phyloP scores from a whole-genome alignment of 1,284 basidiomycete species.

The Ceratobasidium sp. region DNA sequence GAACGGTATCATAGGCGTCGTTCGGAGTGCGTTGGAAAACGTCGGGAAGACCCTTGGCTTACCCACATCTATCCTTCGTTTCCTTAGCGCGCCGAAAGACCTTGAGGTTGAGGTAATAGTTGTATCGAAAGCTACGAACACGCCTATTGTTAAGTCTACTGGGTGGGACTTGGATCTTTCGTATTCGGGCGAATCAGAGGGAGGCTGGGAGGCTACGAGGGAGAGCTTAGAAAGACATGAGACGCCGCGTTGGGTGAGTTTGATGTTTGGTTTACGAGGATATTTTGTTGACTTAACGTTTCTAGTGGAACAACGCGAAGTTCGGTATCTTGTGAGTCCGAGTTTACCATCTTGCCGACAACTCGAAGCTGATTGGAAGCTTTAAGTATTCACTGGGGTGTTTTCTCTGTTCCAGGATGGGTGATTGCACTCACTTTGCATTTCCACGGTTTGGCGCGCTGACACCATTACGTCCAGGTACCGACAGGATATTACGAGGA shows the following conservation, averaged over 20 bases:
- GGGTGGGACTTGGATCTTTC: slow-evolving; percentile 24
- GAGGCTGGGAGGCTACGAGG: slow-evolving; percentile 52
- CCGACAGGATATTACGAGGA: slow-evolving; percentile 61
- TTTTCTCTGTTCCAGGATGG: slow-evolving; percentile 59
- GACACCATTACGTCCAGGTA: not conserved
- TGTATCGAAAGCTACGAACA: not conserved
- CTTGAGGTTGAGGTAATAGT: slow-evolving; percentile 15
- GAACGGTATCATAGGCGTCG: not conserved
- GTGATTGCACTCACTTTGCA: not conserved
- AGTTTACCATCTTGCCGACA: not conserved
- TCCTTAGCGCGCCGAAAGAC: not conserved
- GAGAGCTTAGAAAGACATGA: slow-evolving; percentile 58
- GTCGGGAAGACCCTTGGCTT: not conserved
- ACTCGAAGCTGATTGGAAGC: not conserved
- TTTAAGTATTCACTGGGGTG: slow-evolving; percentile 66
- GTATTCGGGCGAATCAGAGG: not conserved
- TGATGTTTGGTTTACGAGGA: not conserved
- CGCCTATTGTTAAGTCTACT: slow-evolving; percentile 5
- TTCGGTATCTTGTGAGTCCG: slow-evolving; percentile 67
- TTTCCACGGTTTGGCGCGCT: too few relatives aligned
- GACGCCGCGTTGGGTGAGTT: slow-evolving; percentile 62
- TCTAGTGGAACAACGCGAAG: slow-evolving; percentile 61
- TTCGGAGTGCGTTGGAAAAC: not conserved
- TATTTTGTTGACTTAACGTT: not conserved
- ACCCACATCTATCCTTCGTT: not conserved